Evolutionary conservation across 305 asterid species (phyloP).

Genomic region (Plantago rigida): DNA sequence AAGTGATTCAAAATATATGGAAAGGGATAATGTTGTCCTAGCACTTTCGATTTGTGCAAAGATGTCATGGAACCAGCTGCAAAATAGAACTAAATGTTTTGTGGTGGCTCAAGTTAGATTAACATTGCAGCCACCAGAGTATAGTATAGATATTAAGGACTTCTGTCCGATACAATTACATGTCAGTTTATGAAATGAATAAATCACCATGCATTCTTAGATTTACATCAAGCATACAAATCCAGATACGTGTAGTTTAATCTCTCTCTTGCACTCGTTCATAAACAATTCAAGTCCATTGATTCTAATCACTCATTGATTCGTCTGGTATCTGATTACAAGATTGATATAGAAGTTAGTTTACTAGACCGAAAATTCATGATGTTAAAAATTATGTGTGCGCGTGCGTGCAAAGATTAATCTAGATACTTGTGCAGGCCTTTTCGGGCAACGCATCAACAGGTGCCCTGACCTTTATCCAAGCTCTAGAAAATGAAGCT

Average conservation of each 20-base stretch:
- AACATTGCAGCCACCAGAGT: constrained; percentile 4
- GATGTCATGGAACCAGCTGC: background rate
- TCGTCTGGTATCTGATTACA: no score
- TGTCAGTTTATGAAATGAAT: no score
- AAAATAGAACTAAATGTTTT: background rate
- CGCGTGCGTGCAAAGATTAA: background rate
- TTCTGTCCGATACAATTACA: no score
- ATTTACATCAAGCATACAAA: no score
- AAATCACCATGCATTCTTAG: background rate
- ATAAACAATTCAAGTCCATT: no score
- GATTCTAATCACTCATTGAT: no score
- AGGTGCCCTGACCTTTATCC: constrained; percentile 58
- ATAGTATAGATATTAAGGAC: no score
- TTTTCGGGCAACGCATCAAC: constrained; percentile 38
- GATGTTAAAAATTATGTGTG: no score
- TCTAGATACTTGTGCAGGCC: constrained; percentile 32
- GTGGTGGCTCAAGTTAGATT: constrained; percentile 2
- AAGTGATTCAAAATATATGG: background rate
- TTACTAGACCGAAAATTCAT: no score
- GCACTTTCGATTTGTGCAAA: background rate
- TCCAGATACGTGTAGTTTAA: no score
- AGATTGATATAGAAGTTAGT: no score
- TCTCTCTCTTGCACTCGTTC: no score
- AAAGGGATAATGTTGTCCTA: background rate
- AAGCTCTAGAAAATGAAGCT: constrained; percentile 39